Base-by-base conservation (phyloP, 352 stramenopile species). In the Elongisporangium senticosum region DNA sequence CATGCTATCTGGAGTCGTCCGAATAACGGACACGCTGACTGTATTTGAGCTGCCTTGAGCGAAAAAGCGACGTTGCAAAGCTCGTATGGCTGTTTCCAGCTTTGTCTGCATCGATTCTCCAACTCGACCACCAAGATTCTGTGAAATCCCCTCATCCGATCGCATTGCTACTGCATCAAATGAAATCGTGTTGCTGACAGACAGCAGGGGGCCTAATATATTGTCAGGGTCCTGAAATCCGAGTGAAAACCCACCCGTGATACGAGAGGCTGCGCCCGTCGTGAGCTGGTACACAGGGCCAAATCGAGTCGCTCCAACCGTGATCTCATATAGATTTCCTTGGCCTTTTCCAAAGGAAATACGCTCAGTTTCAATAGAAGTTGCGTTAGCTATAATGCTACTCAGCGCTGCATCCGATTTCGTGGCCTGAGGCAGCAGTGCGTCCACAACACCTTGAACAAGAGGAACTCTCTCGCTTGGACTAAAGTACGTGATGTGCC, bases 401-500 rank as follows among this genome's bases (percentile, higher is more conserved):
- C 50, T 56, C 11, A 23, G 52, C 7, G 61, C 54, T 4, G 51
- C 53, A 17, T 76, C 65, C 1, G 68, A 74, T 1, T 53, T 2
- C 11, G 22, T 55, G 2, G 26, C 39, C 11, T 49, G 20, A n/a
- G 67, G 69, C 4, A 47, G 19, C 23, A 76, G 21, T 14, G n/a
- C 7, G 2, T 21, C 20, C 5, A 51, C 48, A 26, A 65, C 63
- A 19, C 52, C 61, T 7, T 26, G 21, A 0, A 79, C 52, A 14
- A 77, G 55, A 10, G 71, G 74, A 3, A 78, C 8, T 3, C 63
- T 64, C 5, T 63, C 56, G 0, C 54, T 51, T 2, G 69, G 66
- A n/a, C 64, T 66, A 33, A 79, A 63, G 55, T 81, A 84, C 54
- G 72, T 74, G 53, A 84, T 59, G 1, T 77, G 51, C 69, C 69